These are phyloP conservation scores for Xanthoconium separans DNA, from an alignment of 1,284 basidiomycete genomes.

Conservation along the genomic window DNA sequence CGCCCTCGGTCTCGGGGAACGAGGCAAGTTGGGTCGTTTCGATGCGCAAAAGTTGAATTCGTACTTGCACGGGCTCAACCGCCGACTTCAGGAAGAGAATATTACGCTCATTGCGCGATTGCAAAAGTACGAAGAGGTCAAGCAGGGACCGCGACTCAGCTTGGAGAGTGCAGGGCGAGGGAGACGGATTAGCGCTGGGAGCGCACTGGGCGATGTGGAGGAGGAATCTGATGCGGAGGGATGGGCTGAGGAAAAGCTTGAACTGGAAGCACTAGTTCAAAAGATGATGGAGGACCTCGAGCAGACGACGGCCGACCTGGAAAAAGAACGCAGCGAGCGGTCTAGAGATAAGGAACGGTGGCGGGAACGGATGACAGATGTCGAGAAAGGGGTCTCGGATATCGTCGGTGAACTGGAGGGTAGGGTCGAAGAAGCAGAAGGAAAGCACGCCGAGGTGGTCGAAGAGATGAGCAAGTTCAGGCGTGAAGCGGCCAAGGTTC, in stretches of 20 bases:
- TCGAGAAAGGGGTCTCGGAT: constrained; percentile 62
- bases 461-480: constrained; percentile 39
- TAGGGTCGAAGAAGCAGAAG: constrained; percentile 52
- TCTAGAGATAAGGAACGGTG: constrained; percentile 63
- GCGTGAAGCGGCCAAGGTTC: constrained; percentile 46
- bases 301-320: constrained; percentile 40
- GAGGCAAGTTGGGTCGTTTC: constrained; percentile 65
- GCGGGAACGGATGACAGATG: constrained; percentile 65
- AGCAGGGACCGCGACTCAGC: constrained; percentile 23
- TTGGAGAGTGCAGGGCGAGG: constrained; percentile 26
- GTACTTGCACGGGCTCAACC: constrained; percentile 80
- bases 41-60: constrained; percentile 79
- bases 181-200: constrained; percentile 50
- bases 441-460: constrained; percentile 39
- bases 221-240: constrained; percentile 58
- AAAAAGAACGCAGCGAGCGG: constrained; percentile 55
- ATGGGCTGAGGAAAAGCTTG: constrained; percentile 64
- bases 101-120: constrained; percentile 54
- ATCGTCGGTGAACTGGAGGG: constrained; percentile 66
- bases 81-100: constrained; percentile 80
- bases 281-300: constrained; percentile 48
- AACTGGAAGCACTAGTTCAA: constrained; percentile 47
- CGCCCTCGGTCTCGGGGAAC: constrained; percentile 67
- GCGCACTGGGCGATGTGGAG: constrained; percentile 53
- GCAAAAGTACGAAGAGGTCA: constrained; percentile 43